A percentile compares a stretch with the other conserved stretches of the same genome.
These are phyloP conservation scores for Cryphonectria radicalis DNA, from an alignment of 2,329 filamentous ascomycete species.

Conservation along the genomic window DNA sequence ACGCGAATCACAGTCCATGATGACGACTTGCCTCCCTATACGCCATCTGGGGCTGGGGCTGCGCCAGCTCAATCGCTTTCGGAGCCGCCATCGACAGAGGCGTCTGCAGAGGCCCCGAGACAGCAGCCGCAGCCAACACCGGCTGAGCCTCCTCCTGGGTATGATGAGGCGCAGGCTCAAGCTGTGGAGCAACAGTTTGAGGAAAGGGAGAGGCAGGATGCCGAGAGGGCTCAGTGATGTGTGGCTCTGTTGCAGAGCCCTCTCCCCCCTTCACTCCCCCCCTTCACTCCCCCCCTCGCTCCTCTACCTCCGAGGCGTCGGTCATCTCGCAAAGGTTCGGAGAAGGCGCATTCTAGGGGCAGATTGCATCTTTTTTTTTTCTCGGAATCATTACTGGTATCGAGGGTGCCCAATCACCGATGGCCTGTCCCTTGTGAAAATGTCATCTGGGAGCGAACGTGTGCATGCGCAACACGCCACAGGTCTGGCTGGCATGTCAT, in stretches of 20 bases:
- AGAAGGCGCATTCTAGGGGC: constrained; percentile 34
- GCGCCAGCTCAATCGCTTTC: constrained; percentile 34
- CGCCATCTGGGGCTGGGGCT: constrained; percentile 36
- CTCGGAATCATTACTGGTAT: background rate
- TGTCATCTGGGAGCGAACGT: background rate
- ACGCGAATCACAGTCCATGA: constrained; percentile 61
- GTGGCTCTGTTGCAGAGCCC: background rate
- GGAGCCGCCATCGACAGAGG: constrained; percentile 32
- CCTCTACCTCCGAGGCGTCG: background rate
- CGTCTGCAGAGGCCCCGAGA: constrained; percentile 25
- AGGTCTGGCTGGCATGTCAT: too few species aligned
- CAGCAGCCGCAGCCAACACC: constrained; percentile 48
- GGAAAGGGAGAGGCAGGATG: constrained; percentile 73
- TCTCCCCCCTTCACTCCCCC: background rate
- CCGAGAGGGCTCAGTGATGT: constrained; percentile 59
- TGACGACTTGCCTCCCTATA: constrained; percentile 88
- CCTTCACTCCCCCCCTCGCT: too few species aligned
- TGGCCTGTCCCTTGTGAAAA: background rate
- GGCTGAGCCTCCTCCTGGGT: constrained; percentile 83
- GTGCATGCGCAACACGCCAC: background rate
- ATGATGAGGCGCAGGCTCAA: constrained; percentile 87
- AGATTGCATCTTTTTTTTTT: background rate
- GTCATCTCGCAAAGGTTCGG: background rate
- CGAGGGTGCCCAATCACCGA: background rate
- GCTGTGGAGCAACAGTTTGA: constrained; percentile 63